Base-by-base conservation (phyloP, 2,329 filamentous ascomycete genomes). In the Botryotinia narcissicola region DNA sequence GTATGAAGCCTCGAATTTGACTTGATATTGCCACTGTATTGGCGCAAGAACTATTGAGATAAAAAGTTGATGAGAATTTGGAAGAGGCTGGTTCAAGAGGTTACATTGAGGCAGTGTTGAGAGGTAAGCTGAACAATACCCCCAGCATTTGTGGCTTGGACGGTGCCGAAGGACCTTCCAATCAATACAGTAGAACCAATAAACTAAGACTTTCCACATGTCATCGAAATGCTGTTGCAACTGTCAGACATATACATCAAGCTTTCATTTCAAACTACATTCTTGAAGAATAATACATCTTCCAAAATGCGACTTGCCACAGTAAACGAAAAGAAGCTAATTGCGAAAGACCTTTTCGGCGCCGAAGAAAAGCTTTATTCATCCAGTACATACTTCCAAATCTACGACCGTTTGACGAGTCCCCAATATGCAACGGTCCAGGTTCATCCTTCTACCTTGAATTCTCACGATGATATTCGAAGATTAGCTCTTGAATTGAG, bases 191-290 rank as follows among this genome's bases (percentile, higher is more conserved):
- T 48, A 48, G 9, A 25, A 12, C 22, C 10, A 5, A 48, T 12
- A 12, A 48, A 48, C n/a, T 0, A 12, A 12, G 4, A 22, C 4
- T 48, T 9, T 0, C 2, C 4, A 48, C 10, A 22, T 48, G 0
- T 48, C 46, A 12, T 48, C 0, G 22, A 25, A 25, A 12, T 25
- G 0, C 20, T 51, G 22, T 14, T n/a, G 10, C 22, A 9, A 51
- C 10, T 14, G 4, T 51, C 22, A n/a, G 48, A 51, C 12, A 6
- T 51, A 51, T 51, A 6, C 25, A 6, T 7, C 10, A 51, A 51
- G 10, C 1, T n/a, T 51, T 14, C 22, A 1, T n/a, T 3, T 51
- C 25, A n/a, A 51, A 51, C 10, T 51, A 48, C 3, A 48, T 25
- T 25, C 22, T 10, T 25, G 4, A 9, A 51, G 10, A 1, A 25